Evolutionary conservation across 108 stramenopile genomes (phyloP).

Genomic region (Cyclostephanos invisitatus): DNA sequence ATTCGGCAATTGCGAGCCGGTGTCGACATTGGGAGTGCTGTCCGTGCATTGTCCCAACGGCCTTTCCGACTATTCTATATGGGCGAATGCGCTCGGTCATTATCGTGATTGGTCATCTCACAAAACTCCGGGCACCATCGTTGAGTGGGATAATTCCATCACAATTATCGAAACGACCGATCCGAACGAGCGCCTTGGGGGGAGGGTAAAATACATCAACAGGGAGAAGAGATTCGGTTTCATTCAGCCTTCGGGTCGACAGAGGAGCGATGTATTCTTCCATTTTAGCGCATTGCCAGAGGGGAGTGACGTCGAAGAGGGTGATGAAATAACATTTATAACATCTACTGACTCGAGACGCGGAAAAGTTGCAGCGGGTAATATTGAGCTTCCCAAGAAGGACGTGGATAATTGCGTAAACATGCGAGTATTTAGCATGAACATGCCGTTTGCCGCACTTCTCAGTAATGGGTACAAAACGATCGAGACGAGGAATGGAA

Average conservation of each 20-base stretch:
- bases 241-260: constrained; percentile 47
- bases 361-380: constrained; percentile 50
- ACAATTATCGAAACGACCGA: constrained; percentile 23
- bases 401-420: constrained; percentile 25
- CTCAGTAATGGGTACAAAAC: constrained; percentile 84
- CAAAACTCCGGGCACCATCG: constrained; percentile 57
- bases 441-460: constrained; percentile 78
- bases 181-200: constrained; percentile 30
- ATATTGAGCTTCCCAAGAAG: constrained; percentile 43
- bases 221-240: constrained; percentile 70
- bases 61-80: constrained; percentile 51
- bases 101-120: constrained; percentile 54
- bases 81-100: constrained; percentile 49
- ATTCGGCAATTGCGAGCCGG: constrained; percentile 74
- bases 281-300: constrained; percentile 60
- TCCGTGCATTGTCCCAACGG: constrained; percentile 71
- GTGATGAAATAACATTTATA: constrained; percentile 58
- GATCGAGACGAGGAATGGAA: constrained; percentile 79
- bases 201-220: constrained; percentile 54
- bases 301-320: constrained; percentile 45
- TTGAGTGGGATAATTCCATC: constrained; percentile 59
- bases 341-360: constrained; percentile 39
- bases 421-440: constrained; percentile 76
- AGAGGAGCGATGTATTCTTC: constrained; percentile 65
- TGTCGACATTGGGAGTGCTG: constrained; percentile 67